phyloP scores from a whole-genome alignment of 2,329 filamentous ascomycete species.

The Neofusicoccum sp. region DNA sequence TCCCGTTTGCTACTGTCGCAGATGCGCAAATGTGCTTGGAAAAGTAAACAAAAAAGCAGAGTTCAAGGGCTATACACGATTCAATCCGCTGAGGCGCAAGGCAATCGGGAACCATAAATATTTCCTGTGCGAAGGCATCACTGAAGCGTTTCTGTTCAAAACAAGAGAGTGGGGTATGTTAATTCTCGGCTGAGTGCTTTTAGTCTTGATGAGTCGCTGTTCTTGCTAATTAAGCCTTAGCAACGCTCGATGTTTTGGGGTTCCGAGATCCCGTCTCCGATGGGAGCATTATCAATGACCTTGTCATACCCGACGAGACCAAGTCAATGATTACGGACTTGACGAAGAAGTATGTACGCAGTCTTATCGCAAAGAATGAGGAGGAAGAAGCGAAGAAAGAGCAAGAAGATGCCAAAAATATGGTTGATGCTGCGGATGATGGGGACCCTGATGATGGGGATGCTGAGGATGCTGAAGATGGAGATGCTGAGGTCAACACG shows the following conservation, averaged over 20 bases:
- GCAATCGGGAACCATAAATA: background rate
- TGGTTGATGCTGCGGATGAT: too few species aligned
- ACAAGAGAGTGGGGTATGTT: background rate
- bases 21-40: constrained; percentile 20
- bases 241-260: background rate
- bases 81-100: too few species aligned
- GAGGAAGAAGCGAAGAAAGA: background rate
- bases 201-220: too few species aligned
- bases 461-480: too few species aligned
- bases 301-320: background rate
- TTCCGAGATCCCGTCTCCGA: background rate
- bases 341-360: background rate
- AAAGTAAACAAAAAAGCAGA: constrained; percentile 1
- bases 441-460: too few species aligned
- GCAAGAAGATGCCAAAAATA: background rate
- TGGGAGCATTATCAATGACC: background rate
- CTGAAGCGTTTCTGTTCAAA: background rate
- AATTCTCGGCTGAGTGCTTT: too few species aligned
- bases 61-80: background rate
- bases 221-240: background rate
- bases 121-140: background rate
- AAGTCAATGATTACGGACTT: background rate
- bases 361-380: too few species aligned
- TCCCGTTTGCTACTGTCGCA: constrained; percentile 22
- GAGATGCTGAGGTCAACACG: too few species aligned